A percentile compares a stretch with the other conserved stretches of the same genome.
phyloP scores from a whole-genome alignment of 495 filamentous ascomycete genomes.

The Xylaria cubensis region DNA sequence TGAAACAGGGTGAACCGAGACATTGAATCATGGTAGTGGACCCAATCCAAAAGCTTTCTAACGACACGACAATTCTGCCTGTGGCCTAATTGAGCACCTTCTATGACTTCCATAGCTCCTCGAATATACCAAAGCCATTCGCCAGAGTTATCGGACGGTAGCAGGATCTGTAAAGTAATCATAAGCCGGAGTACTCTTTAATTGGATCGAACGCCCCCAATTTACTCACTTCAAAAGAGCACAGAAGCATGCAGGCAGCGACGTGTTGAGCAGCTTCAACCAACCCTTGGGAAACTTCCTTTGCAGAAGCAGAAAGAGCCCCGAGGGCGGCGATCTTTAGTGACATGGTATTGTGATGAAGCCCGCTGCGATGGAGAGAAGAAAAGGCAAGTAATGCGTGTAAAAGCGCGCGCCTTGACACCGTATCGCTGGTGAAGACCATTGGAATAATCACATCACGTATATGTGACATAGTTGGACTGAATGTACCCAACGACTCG shows the following conservation, averaged over 20 bases:
- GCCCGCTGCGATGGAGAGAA: conserved; percentile 33
- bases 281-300: conserved; percentile 16
- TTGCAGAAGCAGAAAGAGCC: conserved; percentile 34
- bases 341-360: conserved; percentile 30
- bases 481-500: conserved; percentile 27
- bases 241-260: conserved; percentile 39
- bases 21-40: conserved; percentile 37
- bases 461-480: conserved; percentile 26
- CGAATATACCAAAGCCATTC: conserved; percentile 39
- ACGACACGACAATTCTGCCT: conserved; percentile 16
- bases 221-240: conserved; percentile 33
- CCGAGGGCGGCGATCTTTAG: conserved; percentile 35
- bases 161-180: conserved; percentile 26
- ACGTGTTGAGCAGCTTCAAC: conserved; percentile 36
- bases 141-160: conserved; percentile 34
- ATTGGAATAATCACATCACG: conserved; percentile 36
- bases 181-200: background rate
- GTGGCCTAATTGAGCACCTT: conserved; percentile 27
- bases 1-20: conserved; percentile 36
- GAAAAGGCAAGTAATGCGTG: conserved; percentile 36
- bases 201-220: background rate
- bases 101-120: conserved; percentile 32
- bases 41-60: conserved; percentile 29
- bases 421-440: conserved; percentile 27
- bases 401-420: conserved; percentile 29